Evolutionary conservation across 2,329 filamentous ascomycete species (phyloP), one percentile per base, ranked within the genome.

Genomic region (Albifimbria verrucaria): DNA sequence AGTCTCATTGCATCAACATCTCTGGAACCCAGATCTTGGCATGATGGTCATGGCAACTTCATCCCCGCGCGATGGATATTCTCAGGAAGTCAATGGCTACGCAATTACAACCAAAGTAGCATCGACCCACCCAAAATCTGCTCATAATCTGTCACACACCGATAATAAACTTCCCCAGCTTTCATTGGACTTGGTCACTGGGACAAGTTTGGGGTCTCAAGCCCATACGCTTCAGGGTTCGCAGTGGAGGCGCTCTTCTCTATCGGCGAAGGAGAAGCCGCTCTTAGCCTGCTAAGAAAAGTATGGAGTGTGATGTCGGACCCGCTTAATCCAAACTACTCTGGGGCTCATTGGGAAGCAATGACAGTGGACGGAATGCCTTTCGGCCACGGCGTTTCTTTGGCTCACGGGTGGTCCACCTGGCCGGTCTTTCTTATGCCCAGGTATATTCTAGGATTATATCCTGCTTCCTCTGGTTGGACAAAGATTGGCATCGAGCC

Each of bases 381-480:
- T 5, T 50, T 50, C 23, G 18, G 23, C 4, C 48, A 50, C 21
- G 48, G 43, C 18, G 22, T 22, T 6, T 50, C 48, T 2, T 25
- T 50, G 23, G 22, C 22, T 9, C 48, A 50, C 18, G 48, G n/a
- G 2, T 50, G 48, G 48, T 50, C 48, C n/a, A 44, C 48, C 1
- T 50, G 48, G 48, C 48, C 48, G 5, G 48, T 44, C 17, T 50
- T 50, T 28, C 36, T 50, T 4, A 6, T 50, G 21, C 48, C 48
- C 4, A 18, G 22, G 36, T 50, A 50, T 21, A 3, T 50, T 15
- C 26, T 32, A 32, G 26, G 26, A 9, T 32, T 32, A 32, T 32
- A 32, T 15, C 26, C 26, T 32, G 26, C 26, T 32, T 7, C 26
- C 26, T 15, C 26, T 32, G 26, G 26, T 32, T 32, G 26, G 26